phyloP scores from a whole-genome alignment of 371 early-diverging fungal species.

The Apophysomyces variabilis region DNA sequence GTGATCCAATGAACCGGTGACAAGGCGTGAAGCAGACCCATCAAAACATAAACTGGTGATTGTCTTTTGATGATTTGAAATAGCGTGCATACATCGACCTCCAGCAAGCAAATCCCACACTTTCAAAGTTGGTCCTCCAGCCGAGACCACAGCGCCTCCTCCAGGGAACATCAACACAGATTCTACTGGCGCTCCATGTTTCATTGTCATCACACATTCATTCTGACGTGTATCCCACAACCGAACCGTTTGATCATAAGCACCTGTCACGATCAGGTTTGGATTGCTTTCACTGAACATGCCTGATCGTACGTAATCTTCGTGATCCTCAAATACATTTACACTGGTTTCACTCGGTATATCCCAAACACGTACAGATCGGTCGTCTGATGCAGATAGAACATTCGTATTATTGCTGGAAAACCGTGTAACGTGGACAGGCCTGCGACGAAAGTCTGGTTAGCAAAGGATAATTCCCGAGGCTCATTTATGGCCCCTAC shows the following conservation, averaged over 20 bases:
- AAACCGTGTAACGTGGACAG: slow-evolving; percentile 85
- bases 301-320: slow-evolving; percentile 89
- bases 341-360: slow-evolving; percentile 83
- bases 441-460: slow-evolving; percentile 42
- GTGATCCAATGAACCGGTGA: slow-evolving; percentile 93
- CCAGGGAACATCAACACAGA: slow-evolving; percentile 83
- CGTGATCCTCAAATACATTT: slow-evolving; percentile 79
- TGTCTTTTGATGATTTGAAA: slow-evolving; percentile 94
- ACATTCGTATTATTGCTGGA: slow-evolving; percentile 80
- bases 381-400: slow-evolving; percentile 89
- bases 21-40: slow-evolving; percentile 71
- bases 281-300: slow-evolving; percentile 78
- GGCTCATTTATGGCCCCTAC: slow-evolving; percentile 13
- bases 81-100: slow-evolving; percentile 73
- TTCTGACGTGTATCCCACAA: slow-evolving; percentile 89
- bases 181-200: slow-evolving; percentile 91
- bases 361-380: slow-evolving; percentile 92
- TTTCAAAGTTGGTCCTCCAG: slow-evolving; percentile 81
- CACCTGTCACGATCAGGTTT: slow-evolving; percentile 82
- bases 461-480: too few relatives aligned
- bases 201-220: slow-evolving; percentile 76
- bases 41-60: slow-evolving; percentile 89
- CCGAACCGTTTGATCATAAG: slow-evolving; percentile 94
- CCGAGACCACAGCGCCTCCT: slow-evolving; percentile 80
- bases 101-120: slow-evolving; percentile 90